Evolutionary conservation across 2,329 filamentous ascomycete species (phyloP).

Genomic region (Didymella pomorum): DNA sequence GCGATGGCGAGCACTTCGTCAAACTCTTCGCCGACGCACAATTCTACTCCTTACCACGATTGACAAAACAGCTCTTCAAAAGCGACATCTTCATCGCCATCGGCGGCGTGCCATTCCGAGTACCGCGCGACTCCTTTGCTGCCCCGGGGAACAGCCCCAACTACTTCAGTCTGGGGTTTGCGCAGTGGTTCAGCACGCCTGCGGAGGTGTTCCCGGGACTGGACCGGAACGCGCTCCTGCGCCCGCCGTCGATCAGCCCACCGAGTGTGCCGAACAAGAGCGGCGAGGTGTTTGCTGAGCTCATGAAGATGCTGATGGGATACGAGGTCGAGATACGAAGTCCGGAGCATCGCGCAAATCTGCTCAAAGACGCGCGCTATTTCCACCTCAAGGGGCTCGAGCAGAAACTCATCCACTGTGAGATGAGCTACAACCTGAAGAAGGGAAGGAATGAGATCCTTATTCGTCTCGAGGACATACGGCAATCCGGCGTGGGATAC

Average conservation of each 20-base stretch:
- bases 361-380: constrained; percentile 88
- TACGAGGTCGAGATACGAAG: constrained; percentile 81
- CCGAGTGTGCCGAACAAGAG: constrained; percentile 82
- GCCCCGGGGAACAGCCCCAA: constrained; percentile 91
- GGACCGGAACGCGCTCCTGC: constrained; percentile 77
- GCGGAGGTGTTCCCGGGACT: constrained; percentile 86
- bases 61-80: constrained; percentile 90
- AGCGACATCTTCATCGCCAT: constrained; percentile 93
- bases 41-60: constrained; percentile 87
- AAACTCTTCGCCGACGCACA: constrained; percentile 93
- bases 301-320: constrained; percentile 82
- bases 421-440: constrained; percentile 76
- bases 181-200: constrained; percentile 82
- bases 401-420: constrained; percentile 81
- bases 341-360: constrained; percentile 76
- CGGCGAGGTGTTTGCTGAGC: constrained; percentile 82
- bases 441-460: constrained; percentile 76
- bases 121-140: constrained; percentile 86
- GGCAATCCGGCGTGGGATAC: constrained; percentile 82
- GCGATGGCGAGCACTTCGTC: constrained; percentile 86
- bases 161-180: constrained; percentile 92
- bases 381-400: constrained; percentile 93
- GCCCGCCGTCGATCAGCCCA: constrained; percentile 85
- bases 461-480: constrained; percentile 83
- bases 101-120: constrained; percentile 85